Base-by-base conservation (phyloP, 1,139 yeast species). In the Sugiyamaella xylanicola region DNA sequence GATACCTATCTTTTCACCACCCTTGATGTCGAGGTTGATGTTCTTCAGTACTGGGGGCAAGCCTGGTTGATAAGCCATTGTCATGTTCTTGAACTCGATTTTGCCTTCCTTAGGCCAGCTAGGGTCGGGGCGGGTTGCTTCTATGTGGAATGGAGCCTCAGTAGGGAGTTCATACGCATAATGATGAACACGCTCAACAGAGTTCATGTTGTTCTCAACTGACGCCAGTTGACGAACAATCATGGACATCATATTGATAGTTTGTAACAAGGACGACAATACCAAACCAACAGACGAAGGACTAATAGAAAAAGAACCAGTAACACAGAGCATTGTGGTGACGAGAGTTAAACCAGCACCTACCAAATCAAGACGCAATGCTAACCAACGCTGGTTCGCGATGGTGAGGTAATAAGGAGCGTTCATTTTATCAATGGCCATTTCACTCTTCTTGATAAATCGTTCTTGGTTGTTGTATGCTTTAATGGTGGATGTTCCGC, bases 361-460 rank as follows among this genome's bases (percentile, higher is more conserved):
- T 45, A 83, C 68, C 45, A 77, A 61, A 66, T 85, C 89, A 61
- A 87, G 74, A 56, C 85, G 81, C 51, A 86, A 72, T 17, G 85
- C 81, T 45, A 88, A 78, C 96, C 96, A 90, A 68, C 95, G 80
- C 72, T 88, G 96, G 60, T 82, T 81, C 0, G 85, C 87, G 61
- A 83, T 74, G 8, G 86, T 80, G 54, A 87, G 61, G 64, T 77
- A 85, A 63, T 85, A 84, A 1, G 93, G 87, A 63, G 87, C 87
- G 64, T 87, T 86, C 84, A 85, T 85, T 41, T 75, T 74, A 68
- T 90, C 79, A 55, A 87, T 72, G 27, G 79, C 74, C 9, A 57
- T 58, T 59, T 80, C 80, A 60, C 83, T 82, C 61, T 77, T 79
- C 2, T 66, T 60, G 41, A 80, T 65, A 65, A 88, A 88, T 55